Conservation (phyloP, 2,329 filamentous ascomycete genomes). For the Scytalidium sp. region DNA sequence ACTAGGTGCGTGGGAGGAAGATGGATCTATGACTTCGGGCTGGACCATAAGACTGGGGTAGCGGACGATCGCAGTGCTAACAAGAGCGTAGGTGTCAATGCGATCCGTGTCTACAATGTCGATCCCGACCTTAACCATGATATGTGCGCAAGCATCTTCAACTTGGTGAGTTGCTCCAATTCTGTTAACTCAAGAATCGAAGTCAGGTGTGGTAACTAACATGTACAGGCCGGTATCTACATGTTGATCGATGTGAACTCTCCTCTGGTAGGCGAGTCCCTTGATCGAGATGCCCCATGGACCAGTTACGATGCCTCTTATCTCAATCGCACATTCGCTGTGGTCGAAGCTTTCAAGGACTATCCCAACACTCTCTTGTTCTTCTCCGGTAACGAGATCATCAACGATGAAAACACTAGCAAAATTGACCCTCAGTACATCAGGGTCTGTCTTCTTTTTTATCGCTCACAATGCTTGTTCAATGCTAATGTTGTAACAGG, state of each 20-base stretch:
- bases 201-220: constrained; percentile 19
- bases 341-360: constrained; percentile 64
- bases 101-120: constrained; percentile 69
- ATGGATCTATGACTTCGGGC: not conserved
- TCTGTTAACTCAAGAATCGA: no score
- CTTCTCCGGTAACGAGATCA: constrained; percentile 79
- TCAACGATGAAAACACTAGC: constrained; percentile 62
- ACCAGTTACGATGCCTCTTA: constrained; percentile 57
- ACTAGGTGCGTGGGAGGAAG: constrained; percentile 36
- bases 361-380: constrained; percentile 69
- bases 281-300: constrained; percentile 54
- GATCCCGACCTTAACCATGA: constrained; percentile 65
- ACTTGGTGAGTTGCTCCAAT: constrained; percentile 40
- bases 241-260: constrained; percentile 69
- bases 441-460: constrained; percentile 32
- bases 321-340: constrained; percentile 63
- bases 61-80: constrained; percentile 1
- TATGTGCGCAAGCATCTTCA: constrained; percentile 65
- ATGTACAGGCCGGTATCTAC: constrained; percentile 55
- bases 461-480: not conserved
- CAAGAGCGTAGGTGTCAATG: constrained; percentile 49
- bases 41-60: constrained; percentile 2
- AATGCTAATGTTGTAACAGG: constrained; percentile 41
- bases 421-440: constrained; percentile 64
- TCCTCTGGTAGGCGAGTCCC: constrained; percentile 54